Base-by-base conservation (phyloP, 257 asterid genomes). In the Scutellaria galericulata region DNA sequence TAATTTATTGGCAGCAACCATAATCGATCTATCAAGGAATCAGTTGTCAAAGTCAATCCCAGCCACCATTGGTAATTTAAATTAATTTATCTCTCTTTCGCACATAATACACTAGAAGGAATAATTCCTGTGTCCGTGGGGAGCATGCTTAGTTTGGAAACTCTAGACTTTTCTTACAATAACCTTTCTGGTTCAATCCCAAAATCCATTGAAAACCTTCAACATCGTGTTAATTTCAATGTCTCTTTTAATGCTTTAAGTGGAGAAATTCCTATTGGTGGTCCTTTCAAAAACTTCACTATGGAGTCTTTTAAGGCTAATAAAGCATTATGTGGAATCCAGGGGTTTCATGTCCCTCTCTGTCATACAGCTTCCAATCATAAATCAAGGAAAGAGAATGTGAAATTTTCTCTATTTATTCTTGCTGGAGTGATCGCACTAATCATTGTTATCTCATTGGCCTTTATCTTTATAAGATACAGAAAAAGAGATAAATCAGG, bases 211-310 rank as follows among this genome's bases (percentile, higher is more conserved):
- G 59, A 66, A 47, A 24, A 13, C 24, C 69, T 78, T 14, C 7
- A 14, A 24, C 0, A 40, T 6, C 78, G 72, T 67, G 78, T 66
- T 11, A 1, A 0, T 31, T 31, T 31, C 5, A 31, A 31, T 2
- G 5, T 31, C 37, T 78, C 82, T 22, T 78, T 66, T 72, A 78
- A 78, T 58, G 56, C 35, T n/a, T 35, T 78, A 45, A 37, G 31
- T 2, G 82, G 82, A 7, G 82, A 72, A 41, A 72, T 78, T 45
- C 80, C 78, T 9, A 7, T 63, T 0, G 46, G 62, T 60, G 84
- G 81, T 67, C 75, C 73, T 15, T 80, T 76, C n/a, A 20, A 13
- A n/a, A 66, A 80, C 60, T 80, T 80, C 60, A 75, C 77, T 2
- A 5, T 7, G 12, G 68, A 75, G 14, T 75, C 65, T 13, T 80